phyloP scores from a whole-genome alignment of 192 early-diverging fungal genomes.

The Rhizophagus prolifer region DNA sequence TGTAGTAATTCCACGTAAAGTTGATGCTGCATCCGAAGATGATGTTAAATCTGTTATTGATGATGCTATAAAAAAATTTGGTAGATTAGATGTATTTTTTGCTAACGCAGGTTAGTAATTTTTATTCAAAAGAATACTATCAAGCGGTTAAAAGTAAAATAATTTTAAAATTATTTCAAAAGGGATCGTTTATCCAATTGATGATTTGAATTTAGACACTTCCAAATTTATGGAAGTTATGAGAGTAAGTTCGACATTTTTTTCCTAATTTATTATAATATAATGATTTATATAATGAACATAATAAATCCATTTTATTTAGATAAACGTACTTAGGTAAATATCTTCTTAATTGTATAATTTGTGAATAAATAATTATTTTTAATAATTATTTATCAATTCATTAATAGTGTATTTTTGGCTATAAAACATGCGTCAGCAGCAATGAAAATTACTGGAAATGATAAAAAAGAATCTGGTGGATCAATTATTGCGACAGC shows the following conservation, averaged over 20 bases:
- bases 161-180: background rate
- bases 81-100: constrained; percentile 56
- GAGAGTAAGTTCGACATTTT: background rate
- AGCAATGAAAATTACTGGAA: constrained; percentile 45
- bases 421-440: constrained; percentile 46
- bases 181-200: background rate
- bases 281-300: too few relatives aligned
- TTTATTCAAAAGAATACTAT: background rate
- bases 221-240: constrained; percentile 25
- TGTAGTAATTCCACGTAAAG: constrained; percentile 35
- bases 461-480: constrained; percentile 38
- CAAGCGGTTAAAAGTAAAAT: background rate
- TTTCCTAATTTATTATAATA: too few relatives aligned
- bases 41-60: constrained; percentile 41
- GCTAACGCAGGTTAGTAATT: constrained; percentile 48
- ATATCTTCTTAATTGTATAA: background rate
- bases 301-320: background rate
- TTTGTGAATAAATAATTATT: background rate
- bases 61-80: constrained; percentile 41
- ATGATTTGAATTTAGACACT: background rate
- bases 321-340: constrained; percentile 46
- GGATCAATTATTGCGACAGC: constrained; percentile 55
- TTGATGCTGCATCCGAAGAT: constrained; percentile 47
- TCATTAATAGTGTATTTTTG: constrained; percentile 39
- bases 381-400: background rate